Conservation (phyloP, 345 rosid species). For the Psidium guajava region DNA sequence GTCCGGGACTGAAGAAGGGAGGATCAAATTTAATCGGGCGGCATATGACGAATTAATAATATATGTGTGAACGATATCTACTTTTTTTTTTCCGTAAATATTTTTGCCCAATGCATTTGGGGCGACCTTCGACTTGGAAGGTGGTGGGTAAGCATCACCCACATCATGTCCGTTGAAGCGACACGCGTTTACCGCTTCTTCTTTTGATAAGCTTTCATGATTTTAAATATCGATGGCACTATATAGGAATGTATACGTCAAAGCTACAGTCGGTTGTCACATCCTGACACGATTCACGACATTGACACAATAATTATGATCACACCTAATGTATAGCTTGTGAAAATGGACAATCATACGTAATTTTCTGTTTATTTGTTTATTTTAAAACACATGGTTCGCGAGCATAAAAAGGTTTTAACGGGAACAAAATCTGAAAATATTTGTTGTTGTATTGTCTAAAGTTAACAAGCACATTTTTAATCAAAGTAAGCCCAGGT, state of each 20-base stretch:
- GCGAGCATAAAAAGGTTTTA: neutral
- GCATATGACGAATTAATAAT: neutral
- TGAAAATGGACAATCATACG: neutral
- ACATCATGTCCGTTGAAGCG: neutral
- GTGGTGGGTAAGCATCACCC: rapidly evolving
- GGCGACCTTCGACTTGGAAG: neutral
- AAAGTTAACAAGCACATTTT: neutral
- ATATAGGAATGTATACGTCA: neutral
- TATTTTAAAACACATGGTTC: neutral
- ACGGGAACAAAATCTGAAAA: neutral
- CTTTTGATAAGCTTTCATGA: neutral
- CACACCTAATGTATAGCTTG: neutral
- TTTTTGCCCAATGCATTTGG: neutral
- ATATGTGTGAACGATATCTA: no score
- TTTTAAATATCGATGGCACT: neutral
- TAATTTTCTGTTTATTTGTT: neutral
- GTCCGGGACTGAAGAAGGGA: no score
- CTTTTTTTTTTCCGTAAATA: no score
- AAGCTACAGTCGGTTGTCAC: neutral
- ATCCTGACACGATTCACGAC: rapidly evolving
- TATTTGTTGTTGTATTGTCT: neutral
- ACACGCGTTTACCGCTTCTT: neutral
- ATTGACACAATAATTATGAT: neutral
- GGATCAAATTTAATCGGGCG: no score
- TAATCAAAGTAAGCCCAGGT: neutral